Evolutionary conservation across 1,284 basidiomycete genomes (phyloP).

Genomic region (Ganoderma lingzhi): DNA sequence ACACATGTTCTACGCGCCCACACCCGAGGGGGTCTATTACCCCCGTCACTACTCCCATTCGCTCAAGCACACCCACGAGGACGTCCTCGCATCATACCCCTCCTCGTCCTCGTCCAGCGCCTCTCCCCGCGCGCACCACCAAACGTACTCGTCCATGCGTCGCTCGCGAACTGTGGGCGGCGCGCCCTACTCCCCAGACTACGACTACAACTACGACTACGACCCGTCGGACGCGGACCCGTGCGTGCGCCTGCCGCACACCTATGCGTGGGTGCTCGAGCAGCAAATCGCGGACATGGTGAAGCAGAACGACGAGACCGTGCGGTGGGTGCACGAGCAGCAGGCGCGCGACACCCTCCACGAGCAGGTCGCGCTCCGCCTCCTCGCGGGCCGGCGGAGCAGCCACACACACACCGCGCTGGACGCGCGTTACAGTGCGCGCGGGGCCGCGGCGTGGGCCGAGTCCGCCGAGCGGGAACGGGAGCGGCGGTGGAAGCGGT

Average conservation of each 20-base stretch:
- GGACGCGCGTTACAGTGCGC: slow-evolving; percentile 27
- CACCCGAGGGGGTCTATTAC: slow-evolving; percentile 24
- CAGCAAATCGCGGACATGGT: slow-evolving; percentile 54
- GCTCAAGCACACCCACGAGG: slow-evolving; percentile 25
- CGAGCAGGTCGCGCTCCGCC: slow-evolving; percentile 29
- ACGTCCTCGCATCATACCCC: slow-evolving; percentile 16
- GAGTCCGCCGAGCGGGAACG: slow-evolving; percentile 42
- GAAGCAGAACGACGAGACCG: slow-evolving; percentile 57
- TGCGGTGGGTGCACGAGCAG: slow-evolving; percentile 65
- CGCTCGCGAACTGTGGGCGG: slow-evolving; percentile 28
- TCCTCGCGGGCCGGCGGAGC: slow-evolving; percentile 18
- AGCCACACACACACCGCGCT: slow-evolving; percentile 21
- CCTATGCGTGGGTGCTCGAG: slow-evolving; percentile 64
- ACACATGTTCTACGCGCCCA: slow-evolving; percentile 19
- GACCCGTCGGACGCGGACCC: slow-evolving; percentile 29
- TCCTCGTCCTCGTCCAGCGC: slow-evolving; percentile 18
- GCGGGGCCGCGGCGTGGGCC: slow-evolving; percentile 42
- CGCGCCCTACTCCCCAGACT: slow-evolving; percentile 17
- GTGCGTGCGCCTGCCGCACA: slow-evolving; percentile 52
- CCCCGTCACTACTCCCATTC: slow-evolving; percentile 22
- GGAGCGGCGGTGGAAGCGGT: slow-evolving; percentile 51
- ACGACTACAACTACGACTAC: slow-evolving; percentile 23
- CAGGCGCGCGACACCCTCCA: slow-evolving; percentile 46
- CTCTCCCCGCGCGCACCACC: slow-evolving; percentile 21
- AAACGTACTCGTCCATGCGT: slow-evolving; percentile 19